These are phyloP conservation scores for Solanum etuberosum DNA, from an alignment of 257 asterid genomes.

Conservation along the genomic window DNA sequence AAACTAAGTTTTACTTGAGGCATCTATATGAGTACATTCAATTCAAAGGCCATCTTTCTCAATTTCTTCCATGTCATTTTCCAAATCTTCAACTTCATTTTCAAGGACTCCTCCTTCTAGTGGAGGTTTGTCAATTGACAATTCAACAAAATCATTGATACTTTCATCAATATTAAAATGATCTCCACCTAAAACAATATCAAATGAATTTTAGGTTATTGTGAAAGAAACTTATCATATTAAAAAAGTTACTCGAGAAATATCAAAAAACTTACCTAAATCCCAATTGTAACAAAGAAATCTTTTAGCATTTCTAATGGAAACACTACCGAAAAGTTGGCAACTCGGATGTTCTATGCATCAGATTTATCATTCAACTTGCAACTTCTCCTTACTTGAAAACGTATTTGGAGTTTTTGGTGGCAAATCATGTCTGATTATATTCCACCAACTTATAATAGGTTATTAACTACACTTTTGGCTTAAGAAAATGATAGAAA, in stretches of 20 bases:
- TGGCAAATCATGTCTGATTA: not conserved
- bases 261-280: not conserved
- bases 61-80: not conserved
- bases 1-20: not conserved
- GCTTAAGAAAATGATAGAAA: too few species aligned
- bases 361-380: too few species aligned
- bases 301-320: too few species aligned
- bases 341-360: too few species aligned
- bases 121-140: not conserved
- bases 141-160: not conserved
- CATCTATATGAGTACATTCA: not conserved
- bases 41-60: not conserved
- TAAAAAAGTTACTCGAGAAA: not conserved
- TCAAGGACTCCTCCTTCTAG: not conserved
- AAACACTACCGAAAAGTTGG: too few species aligned
- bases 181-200: not conserved
- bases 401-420: not conserved
- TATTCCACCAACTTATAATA: not conserved
- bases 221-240: not conserved
- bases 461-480: not conserved
- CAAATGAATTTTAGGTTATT: not conserved
- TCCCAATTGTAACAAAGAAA: not conserved
- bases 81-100: not conserved
- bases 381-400: not conserved
- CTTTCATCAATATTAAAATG: not conserved